Conservation (phyloP, 2,329 filamentous ascomycete genomes). For the Penicillium sp. region DNA sequence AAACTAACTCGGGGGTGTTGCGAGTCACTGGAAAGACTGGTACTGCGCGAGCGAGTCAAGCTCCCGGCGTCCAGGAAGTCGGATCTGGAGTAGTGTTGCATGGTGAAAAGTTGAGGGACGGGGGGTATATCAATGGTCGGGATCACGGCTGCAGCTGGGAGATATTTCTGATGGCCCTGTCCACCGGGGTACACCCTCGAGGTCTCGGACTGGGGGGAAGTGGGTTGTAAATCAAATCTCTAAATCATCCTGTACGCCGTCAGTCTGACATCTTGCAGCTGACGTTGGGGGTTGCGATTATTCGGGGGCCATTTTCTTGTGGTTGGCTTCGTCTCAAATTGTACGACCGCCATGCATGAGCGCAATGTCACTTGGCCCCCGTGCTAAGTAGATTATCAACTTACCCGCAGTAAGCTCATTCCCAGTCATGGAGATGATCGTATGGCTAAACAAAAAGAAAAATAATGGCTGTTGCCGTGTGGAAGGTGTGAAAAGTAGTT, state of each 20-base stretch:
- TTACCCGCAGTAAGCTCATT: constrained; percentile 6
- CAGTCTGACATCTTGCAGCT: constrained; percentile 18
- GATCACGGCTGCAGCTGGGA: not conserved
- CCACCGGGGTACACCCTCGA: constrained; percentile 8
- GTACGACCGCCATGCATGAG: constrained; percentile 3
- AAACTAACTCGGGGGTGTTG: constrained; percentile 40
- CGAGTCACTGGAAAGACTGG: constrained; percentile 41
- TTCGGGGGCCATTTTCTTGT: not conserved
- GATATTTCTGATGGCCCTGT: not conserved
- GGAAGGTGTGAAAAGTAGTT: not conserved
- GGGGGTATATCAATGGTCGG: constrained; percentile 4
- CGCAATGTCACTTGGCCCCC: constrained; percentile 11
- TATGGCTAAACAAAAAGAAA: not conserved
- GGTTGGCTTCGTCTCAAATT: constrained; percentile 2
- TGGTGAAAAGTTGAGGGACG: constrained; percentile 14
- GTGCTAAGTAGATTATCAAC: not conserved
- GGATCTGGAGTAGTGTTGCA: constrained; percentile 32
- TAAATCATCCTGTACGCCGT: constrained; percentile 28
- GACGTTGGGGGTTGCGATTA: constrained; percentile 1
- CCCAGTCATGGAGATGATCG: not conserved
- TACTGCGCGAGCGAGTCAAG: constrained; percentile 38
- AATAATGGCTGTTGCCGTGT: not conserved
- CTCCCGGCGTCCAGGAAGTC: constrained; percentile 32
- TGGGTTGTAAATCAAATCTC: constrained; percentile 22
- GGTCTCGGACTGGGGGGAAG: constrained; percentile 6